Conservation (phyloP, 805 yeast species). For the Brettanomyces naardenensis region DNA sequence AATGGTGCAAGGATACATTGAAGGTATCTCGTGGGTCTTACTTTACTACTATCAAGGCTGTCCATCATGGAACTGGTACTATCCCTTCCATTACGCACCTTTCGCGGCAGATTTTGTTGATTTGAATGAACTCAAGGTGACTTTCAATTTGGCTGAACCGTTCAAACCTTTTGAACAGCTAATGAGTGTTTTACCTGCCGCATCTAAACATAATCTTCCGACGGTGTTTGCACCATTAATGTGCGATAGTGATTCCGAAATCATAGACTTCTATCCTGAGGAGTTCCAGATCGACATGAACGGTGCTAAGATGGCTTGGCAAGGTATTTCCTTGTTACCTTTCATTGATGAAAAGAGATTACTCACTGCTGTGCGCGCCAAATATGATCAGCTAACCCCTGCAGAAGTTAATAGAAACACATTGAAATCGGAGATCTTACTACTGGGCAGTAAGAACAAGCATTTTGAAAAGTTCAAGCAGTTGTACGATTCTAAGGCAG, state of each 20-base stretch:
- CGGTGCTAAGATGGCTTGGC: conserved; percentile 93
- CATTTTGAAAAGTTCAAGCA: conserved; percentile 32
- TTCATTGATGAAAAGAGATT: conserved; percentile 82
- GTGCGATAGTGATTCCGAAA: conserved; percentile 73
- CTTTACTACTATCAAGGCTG: conserved; percentile 95
- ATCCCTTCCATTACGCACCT: conserved; percentile 96
- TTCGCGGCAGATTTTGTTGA: conserved; percentile 80
- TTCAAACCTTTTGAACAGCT: conserved; percentile 88
- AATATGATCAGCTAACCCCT: conserved; percentile 56
- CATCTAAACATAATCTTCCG: conserved; percentile 82
- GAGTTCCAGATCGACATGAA: conserved; percentile 90
- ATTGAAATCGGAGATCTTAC: conserved; percentile 59
- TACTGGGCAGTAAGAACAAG: conserved; percentile 58
- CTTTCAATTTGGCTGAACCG: conserved; percentile 64
- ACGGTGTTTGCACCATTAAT: conserved; percentile 72
- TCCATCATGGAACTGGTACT: conserved; percentile 98
- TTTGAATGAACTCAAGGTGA: conserved; percentile 42
- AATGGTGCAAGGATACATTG: conserved; percentile 70
- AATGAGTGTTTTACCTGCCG: conserved; percentile 93
- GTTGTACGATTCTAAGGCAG: conserved; percentile 33
- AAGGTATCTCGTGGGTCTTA: conserved; percentile 96
- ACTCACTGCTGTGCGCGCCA: conserved; percentile 53
- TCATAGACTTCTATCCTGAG: conserved; percentile 86
- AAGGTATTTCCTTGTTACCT: conserved; percentile 84
- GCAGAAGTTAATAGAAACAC: conserved; percentile 67